Percentiles rank a stretch among this genome's conserved stretches.
phyloP scores from a whole-genome alignment of 2,329 filamentous ascomycete species.

The Malbranchea zuffiana region DNA sequence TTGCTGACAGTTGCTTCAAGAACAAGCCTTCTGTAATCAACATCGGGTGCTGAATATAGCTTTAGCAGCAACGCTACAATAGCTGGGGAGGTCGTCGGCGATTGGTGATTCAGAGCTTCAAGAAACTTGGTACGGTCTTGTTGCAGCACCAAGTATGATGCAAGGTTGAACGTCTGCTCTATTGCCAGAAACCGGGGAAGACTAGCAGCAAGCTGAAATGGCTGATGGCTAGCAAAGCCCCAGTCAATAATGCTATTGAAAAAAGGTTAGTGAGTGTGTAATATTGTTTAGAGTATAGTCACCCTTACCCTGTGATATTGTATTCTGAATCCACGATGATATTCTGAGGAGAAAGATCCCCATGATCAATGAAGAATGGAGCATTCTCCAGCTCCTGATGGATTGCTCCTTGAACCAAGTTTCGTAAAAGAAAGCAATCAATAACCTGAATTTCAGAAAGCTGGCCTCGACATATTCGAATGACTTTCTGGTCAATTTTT shows the following conservation, averaged over 20 bases:
- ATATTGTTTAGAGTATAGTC: background rate
- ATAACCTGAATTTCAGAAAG: conserved; percentile 7
- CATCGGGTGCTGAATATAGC: conserved; percentile 6
- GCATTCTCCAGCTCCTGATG: conserved; percentile 5
- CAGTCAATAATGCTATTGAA: conserved; percentile 12
- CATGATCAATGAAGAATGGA: conserved; percentile 11
- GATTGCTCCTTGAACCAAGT: conserved; percentile 6
- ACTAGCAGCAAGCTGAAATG: conserved; percentile 10
- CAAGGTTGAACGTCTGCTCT: conserved; percentile 1
- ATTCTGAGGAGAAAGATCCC: conserved; percentile 10
- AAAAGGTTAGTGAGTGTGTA: background rate
- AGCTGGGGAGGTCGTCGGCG: background rate
- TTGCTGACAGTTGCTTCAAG: conserved; percentile 8
- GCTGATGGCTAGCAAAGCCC: conserved; percentile 5
- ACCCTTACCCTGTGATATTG: conserved; percentile 11
- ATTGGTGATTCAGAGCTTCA: conserved; percentile 2
- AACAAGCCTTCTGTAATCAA: conserved; percentile 9
- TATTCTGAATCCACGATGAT: conserved; percentile 11
- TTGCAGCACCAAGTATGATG: conserved; percentile 2
- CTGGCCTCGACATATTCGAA: conserved; percentile 8
- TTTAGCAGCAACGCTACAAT: conserved; percentile 1
- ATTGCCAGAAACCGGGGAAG: conserved; percentile 10
- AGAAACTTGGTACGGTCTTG: conserved; percentile 5
- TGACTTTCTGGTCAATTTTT: conserved; percentile 10
- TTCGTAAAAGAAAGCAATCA: conserved; percentile 7